Conservation (phyloP, 495 filamentous ascomycete genomes). For the Aspergillus bertholletiae region DNA sequence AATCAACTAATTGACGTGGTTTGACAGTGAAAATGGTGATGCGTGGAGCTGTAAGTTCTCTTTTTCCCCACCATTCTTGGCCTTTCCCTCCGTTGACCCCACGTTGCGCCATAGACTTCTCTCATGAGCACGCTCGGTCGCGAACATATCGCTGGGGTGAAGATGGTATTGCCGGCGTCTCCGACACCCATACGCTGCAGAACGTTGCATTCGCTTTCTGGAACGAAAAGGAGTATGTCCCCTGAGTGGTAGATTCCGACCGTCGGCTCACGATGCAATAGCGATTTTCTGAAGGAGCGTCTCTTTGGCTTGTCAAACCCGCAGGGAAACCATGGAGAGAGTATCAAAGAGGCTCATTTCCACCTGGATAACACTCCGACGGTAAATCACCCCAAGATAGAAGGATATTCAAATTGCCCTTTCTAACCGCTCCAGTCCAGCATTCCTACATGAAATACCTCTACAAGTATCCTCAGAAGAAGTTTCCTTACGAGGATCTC, state of each 20-base stretch:
- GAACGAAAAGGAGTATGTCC: slow-evolving; percentile 88
- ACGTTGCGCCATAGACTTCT: slow-evolving; percentile 61
- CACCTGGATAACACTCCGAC: slow-evolving; percentile 90
- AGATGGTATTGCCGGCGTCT: slow-evolving; percentile 95
- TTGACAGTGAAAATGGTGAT: slow-evolving; percentile 67
- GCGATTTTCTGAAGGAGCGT: slow-evolving; percentile 89
- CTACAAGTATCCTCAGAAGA: slow-evolving; percentile 92
- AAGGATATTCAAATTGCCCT: background rate
- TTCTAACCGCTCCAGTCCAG: slow-evolving; percentile 36
- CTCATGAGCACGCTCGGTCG: slow-evolving; percentile 85
- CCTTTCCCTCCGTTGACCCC: too few species aligned
- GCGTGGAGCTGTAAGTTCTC: slow-evolving; percentile 84
- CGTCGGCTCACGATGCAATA: slow-evolving; percentile 27
- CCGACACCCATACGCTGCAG: slow-evolving; percentile 82
- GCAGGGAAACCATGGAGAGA: slow-evolving; percentile 94
- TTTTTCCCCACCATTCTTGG: background rate
- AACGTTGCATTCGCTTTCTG: slow-evolving; percentile 96
- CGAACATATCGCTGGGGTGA: slow-evolving; percentile 92
- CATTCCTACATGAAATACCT: slow-evolving; percentile 99
- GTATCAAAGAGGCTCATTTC: slow-evolving; percentile 93
- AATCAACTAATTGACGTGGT: slow-evolving; percentile 6
- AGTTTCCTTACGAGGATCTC: slow-evolving; percentile 88
- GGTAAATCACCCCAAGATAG: slow-evolving; percentile 14
- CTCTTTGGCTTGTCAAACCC: slow-evolving; percentile 93
- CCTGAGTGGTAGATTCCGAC: background rate